Conservation (phyloP, 441 rosid species). For the Capsella rubella region DNA sequence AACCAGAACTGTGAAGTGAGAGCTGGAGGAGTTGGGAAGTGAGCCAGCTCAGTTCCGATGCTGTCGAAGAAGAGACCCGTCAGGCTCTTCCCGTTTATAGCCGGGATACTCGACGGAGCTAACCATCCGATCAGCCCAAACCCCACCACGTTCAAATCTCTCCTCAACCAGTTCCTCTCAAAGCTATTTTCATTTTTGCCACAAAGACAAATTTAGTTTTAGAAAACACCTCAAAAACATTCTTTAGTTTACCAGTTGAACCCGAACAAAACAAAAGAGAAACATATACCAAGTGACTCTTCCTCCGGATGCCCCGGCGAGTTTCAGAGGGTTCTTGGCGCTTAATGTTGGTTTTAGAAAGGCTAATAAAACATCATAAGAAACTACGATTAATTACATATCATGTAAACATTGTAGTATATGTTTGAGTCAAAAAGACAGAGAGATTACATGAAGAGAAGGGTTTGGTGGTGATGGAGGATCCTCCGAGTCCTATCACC, state of each 20-base stretch:
- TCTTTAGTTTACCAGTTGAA: background rate
- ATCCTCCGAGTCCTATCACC: constrained; percentile 68
- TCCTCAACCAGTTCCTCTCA: constrained; percentile 81
- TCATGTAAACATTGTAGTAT: background rate
- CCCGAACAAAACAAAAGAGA: background rate
- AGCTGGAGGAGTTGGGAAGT: constrained; percentile 86
- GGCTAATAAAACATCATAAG: constrained; percentile 45
- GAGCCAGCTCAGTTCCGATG: constrained; percentile 87
- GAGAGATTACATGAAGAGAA: constrained; percentile 63
- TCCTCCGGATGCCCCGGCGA: constrained; percentile 61
- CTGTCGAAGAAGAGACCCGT: constrained; percentile 90
- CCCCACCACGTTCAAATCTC: constrained; percentile 81
- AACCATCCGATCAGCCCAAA: constrained; percentile 90
- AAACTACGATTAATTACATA: background rate
- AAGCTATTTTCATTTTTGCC: constrained; percentile 54
- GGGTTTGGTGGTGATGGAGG: constrained; percentile 45
- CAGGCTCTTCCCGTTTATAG: constrained; percentile 82
- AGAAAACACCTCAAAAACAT: background rate
- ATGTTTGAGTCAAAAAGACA: background rate
- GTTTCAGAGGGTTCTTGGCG: constrained; percentile 66
- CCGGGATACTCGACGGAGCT: constrained; percentile 91
- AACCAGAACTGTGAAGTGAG: constrained; percentile 84
- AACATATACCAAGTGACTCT: constrained; percentile 65
- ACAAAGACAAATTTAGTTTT: background rate
- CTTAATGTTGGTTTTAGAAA: constrained; percentile 59